Evolutionary conservation across 106 monocot genomes (phyloP).

Genomic region (Dactylorhiza incarnata): DNA sequence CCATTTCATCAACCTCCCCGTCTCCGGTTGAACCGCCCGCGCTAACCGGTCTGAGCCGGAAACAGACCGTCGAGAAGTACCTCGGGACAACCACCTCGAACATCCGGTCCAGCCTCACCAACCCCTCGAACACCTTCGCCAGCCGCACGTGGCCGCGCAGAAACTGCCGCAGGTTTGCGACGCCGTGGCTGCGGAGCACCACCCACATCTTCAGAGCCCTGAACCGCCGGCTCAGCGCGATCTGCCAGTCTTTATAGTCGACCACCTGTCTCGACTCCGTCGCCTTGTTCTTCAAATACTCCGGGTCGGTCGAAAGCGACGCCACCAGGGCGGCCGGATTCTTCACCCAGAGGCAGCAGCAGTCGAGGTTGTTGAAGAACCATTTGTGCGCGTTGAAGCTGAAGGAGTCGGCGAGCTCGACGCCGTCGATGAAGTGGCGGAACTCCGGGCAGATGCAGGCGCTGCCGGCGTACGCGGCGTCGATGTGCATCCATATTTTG

Average conservation of each 20-base stretch:
- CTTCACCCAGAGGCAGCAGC: slow-evolving; percentile 25
- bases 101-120: slow-evolving; percentile 27
- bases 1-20: neutral
- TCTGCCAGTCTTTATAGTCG: slow-evolving; percentile 59
- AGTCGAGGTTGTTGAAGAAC: slow-evolving; percentile 29
- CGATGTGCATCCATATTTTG: slow-evolving; percentile 25
- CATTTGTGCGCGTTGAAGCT: slow-evolving; percentile 35
- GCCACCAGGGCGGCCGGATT: slow-evolving; percentile 7
- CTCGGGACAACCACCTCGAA: slow-evolving; percentile 54
- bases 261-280: slow-evolving; percentile 42
- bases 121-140: slow-evolving; percentile 40
- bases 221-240: slow-evolving; percentile 52
- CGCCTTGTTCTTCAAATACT: slow-evolving; percentile 42
- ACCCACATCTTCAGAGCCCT: slow-evolving; percentile 35
- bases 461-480: slow-evolving; percentile 25
- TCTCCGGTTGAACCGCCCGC: neutral
- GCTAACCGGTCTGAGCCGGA: slow-evolving; percentile 17
- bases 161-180: slow-evolving; percentile 18
- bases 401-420: slow-evolving; percentile 18
- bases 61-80: slow-evolving; percentile 39
- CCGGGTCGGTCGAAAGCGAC: slow-evolving; percentile 28
- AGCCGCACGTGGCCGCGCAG: slow-evolving; percentile 33
- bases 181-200: slow-evolving; percentile 45
- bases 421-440: slow-evolving; percentile 27
- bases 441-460: slow-evolving; percentile 27